Base-by-base conservation (phyloP, 441 rosid species). In the Biscutella laevigata region DNA sequence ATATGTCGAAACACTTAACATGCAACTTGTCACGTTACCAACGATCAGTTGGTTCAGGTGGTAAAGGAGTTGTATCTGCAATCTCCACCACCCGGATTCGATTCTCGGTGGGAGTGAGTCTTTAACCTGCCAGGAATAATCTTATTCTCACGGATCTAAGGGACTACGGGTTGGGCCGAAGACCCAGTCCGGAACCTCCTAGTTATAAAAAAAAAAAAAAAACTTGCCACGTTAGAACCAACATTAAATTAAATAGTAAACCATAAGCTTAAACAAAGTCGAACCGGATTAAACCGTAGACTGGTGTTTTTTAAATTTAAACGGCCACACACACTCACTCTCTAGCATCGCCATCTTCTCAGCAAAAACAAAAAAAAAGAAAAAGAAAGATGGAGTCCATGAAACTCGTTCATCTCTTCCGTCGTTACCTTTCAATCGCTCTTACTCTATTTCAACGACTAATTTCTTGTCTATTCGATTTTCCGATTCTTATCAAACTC, bases 361-460 rank as follows among this genome's bases (percentile, higher is more conserved):
- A 44, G 61, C 22, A 17, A 11, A 16, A 39, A 10, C 9, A n/a
- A 22, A 9, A 16, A 32, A 4, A 4, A 21, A 15, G 36, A 66
- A n/a, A n/a, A n/a, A n/a, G n/a, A n/a, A n/a, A n/a, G n/a, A n/a
- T 66, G 65, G 65, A 54, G 33, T 57, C 77, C 7, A 36, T 64
- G 48, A 69, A 72, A 59, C 68, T 64, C 51, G 17, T 58, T 38
- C 56, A 36, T 42, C 47, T 62, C 53, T 39, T 72, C 62, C 53
- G 51, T 61, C 67, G 72, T 57, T 73, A 71, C 47, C 49, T 76
- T 42, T 57, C 78, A 14, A 57, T 57, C 25, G 38, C 60, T 2
- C 5, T 62, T 0, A 4, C 59, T 50, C 46, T 70, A 11, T 50
- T 80, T 49, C 65, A 63, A 8, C 26, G 5, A 55, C 48, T 66